These are phyloP conservation scores for Lumnitzera racemosa DNA, from an alignment of 345 rosid genomes.

Conservation along the genomic window DNA sequence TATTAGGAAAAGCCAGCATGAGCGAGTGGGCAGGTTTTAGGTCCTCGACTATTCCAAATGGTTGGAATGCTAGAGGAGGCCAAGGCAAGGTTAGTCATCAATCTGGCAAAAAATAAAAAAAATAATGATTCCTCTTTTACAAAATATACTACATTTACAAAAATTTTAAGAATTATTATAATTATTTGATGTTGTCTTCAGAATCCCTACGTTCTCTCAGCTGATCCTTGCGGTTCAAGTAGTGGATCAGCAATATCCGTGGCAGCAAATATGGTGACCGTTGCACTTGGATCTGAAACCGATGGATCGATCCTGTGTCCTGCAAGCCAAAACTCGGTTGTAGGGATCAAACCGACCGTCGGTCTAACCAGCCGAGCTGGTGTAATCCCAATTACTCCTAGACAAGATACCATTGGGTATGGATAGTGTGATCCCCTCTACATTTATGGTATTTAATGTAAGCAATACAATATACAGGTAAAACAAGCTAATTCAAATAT, in stretches of 20 bases:
- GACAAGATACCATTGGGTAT: constrained; percentile 66
- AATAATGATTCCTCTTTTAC: no score
- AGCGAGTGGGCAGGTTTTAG: constrained; percentile 45
- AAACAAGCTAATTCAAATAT: no score
- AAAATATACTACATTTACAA: not conserved
- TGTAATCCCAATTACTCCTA: constrained; percentile 51
- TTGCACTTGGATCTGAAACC: constrained; percentile 70
- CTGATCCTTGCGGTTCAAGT: constrained; percentile 14
- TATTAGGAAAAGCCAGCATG: constrained; percentile 54
- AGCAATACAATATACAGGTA: no score
- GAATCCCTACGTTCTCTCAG: constrained; percentile 20
- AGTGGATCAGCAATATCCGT: constrained; percentile 15
- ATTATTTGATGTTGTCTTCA: constrained; percentile 3
- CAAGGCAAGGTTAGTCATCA: constrained; percentile 31
- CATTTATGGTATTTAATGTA: not conserved
- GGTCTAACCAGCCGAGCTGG: constrained; percentile 83
- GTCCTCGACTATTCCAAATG: constrained; percentile 17
- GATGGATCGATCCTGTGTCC: constrained; percentile 70
- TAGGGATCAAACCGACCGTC: constrained; percentile 68
- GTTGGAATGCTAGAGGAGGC: constrained; percentile 42
- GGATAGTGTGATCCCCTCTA: not conserved
- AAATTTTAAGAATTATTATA: not conserved
- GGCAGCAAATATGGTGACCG: constrained; percentile 23
- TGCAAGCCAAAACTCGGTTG: constrained; percentile 43
- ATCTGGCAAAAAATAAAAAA: no score